Conservation (phyloP, 805 yeast species). For the Candida piceae region DNA sequence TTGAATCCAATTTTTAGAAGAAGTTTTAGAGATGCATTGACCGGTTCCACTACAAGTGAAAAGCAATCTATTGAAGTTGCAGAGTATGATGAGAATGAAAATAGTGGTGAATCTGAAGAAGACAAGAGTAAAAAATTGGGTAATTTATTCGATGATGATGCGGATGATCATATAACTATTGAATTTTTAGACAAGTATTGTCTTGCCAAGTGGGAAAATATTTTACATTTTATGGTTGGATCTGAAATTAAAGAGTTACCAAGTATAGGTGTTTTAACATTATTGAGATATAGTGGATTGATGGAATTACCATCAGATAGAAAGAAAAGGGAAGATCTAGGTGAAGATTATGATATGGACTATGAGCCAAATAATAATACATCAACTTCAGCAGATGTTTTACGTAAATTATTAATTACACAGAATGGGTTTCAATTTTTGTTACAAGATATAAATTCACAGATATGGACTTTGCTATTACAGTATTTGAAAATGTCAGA, state of each 20-base stretch:
- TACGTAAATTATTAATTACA: conserved; percentile 59
- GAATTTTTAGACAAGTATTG: conserved; percentile 75
- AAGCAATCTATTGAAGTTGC: conserved; percentile 7
- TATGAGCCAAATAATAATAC: conserved; percentile 15
- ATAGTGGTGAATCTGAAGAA: conserved; percentile 1
- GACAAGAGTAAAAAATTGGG: conserved; percentile 1
- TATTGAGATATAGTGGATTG: conserved; percentile 74
- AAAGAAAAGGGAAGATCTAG: conserved; percentile 22
- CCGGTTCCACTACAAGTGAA: conserved; percentile 51
- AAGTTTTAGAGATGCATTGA: conserved; percentile 75
- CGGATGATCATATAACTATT: conserved; percentile 51
- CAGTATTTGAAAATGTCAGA: conserved; percentile 86
- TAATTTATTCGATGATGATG: conserved; percentile 64
- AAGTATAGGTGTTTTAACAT: conserved; percentile 72
- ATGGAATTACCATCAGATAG: conserved; percentile 62
- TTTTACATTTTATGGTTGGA: conserved; percentile 96
- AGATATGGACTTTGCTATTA: conserved; percentile 85
- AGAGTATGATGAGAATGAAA: conserved; percentile 5
- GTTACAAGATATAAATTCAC: conserved; percentile 88
- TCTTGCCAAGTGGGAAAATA: conserved; percentile 87
- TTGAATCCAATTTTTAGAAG: conserved; percentile 70
- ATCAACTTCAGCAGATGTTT: conserved; percentile 13
- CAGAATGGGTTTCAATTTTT: conserved; percentile 91
- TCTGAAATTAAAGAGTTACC: conserved; percentile 69
- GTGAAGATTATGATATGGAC: conserved; percentile 16